These are phyloP conservation scores for Paramarasmius palmivorus DNA, from an alignment of 1,284 basidiomycete species.

Conservation along the genomic window DNA sequence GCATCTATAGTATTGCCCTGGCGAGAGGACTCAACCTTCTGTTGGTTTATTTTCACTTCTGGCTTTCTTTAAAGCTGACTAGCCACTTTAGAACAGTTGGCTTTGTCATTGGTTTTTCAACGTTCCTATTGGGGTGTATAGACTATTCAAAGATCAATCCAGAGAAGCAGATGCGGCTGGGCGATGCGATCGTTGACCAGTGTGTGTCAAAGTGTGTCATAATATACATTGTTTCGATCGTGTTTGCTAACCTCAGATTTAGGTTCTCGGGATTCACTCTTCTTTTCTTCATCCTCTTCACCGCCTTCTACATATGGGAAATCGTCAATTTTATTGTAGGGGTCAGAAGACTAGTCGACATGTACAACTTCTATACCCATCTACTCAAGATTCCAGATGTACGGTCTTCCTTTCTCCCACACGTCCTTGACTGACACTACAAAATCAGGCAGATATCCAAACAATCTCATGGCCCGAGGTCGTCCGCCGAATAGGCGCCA, in stretches of 20 bases:
- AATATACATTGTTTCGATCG: constrained; percentile 1
- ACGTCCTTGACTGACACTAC: neutral
- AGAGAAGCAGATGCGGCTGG: constrained; percentile 63
- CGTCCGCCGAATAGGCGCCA: constrained; percentile 84
- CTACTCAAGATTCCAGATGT: constrained; percentile 79
- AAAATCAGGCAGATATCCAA: constrained; percentile 93
- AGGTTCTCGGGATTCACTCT: constrained; percentile 84
- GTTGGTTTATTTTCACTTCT: constrained; percentile 51
- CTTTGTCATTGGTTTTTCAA: constrained; percentile 96
- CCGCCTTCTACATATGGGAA: constrained; percentile 80
- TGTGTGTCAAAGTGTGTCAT: constrained; percentile 77
- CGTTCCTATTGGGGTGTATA: constrained; percentile 93
- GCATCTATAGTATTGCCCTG: constrained; percentile 92
- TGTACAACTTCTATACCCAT: constrained; percentile 91
- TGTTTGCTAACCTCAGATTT: constrained; percentile 15
- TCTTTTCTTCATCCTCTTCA: constrained; percentile 82
- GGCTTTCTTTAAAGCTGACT: constrained; percentile 16
- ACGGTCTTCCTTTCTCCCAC: constrained; percentile 41
- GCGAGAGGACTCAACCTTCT: constrained; percentile 87
- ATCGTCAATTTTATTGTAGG: constrained; percentile 64
- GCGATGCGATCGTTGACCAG: constrained; percentile 77
- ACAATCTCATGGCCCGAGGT: constrained; percentile 97
- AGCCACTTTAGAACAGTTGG: constrained; percentile 77
- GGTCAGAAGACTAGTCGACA: constrained; percentile 79
- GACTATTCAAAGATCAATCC: constrained; percentile 83